phyloP scores from a whole-genome alignment of 179 eudicot genomes.

The Gypsophila paniculata region DNA sequence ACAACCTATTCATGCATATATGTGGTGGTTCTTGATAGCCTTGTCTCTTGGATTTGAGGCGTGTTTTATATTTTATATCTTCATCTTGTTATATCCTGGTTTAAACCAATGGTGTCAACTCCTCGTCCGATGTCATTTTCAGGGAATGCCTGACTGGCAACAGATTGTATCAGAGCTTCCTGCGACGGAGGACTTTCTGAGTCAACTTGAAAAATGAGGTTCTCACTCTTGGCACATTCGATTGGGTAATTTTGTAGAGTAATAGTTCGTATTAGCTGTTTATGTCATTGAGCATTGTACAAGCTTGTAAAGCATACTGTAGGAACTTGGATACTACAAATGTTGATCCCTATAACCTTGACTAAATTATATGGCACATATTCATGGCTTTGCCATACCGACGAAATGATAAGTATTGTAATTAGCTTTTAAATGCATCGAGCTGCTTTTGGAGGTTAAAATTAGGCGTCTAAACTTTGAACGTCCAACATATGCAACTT shows the following conservation, averaged over 20 bases:
- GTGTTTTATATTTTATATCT: not conserved
- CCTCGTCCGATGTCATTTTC: constrained; percentile 18
- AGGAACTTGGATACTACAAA: not conserved
- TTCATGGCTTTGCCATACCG: not conserved
- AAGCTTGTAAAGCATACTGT: not conserved
- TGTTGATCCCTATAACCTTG: not conserved
- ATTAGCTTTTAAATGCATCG: not conserved
- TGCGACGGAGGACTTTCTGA: constrained; percentile 66
- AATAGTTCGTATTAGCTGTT: not conserved
- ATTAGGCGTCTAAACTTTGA: not conserved
- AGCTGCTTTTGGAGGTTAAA: no score
- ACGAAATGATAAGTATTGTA: not conserved
- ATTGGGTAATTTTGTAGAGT: not conserved
- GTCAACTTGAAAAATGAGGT: constrained; percentile 82
- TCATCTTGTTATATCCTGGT: not conserved
- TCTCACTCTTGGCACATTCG: not conserved
- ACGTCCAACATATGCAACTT: no score
- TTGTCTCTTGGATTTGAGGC: not conserved
- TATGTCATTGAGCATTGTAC: constrained; percentile 1
- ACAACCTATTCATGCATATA: not conserved
- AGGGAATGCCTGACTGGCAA: constrained; percentile 99
- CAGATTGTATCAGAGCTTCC: constrained; percentile 81
- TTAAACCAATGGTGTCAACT: no score
- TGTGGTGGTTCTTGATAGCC: not conserved
- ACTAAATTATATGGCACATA: not conserved